These are phyloP conservation scores for Psilocybe azurescens DNA, from an alignment of 768 basidiomycete species.

Conservation along the genomic window DNA sequence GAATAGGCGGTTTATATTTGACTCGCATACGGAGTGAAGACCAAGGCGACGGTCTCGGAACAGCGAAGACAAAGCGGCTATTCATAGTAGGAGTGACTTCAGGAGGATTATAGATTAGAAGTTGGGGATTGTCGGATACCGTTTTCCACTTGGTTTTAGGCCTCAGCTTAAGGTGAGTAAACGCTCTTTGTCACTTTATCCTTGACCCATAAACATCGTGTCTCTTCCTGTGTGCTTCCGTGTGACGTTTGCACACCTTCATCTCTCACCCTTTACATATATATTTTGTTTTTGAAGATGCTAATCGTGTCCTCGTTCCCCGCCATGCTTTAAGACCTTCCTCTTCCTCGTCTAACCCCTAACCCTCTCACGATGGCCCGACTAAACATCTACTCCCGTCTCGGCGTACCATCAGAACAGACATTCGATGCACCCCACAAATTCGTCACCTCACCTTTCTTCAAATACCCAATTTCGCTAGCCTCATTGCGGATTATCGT, in stretches of 20 bases:
- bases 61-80: neutral
- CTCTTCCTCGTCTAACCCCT: neutral
- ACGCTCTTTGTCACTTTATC: neutral
- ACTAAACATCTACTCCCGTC: conserved; percentile 18
- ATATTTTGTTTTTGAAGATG: neutral
- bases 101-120: neutral
- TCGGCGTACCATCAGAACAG: conserved; percentile 16
- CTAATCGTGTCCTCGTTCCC: neutral
- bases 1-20: neutral
- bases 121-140: neutral
- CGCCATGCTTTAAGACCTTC: too few species aligned
- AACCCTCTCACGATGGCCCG: conserved; percentile 11
- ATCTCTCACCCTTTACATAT: neutral
- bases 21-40: neutral
- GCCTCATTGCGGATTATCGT: conserved; percentile 50
- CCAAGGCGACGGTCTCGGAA: neutral
- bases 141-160: neutral
- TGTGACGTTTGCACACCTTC: too few species aligned
- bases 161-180: neutral
- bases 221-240: too few species aligned
- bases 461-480: conserved; percentile 46
- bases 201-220: too few species aligned
- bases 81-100: neutral
- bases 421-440: conserved; percentile 41
- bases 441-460: conserved; percentile 55